phyloP scores from a whole-genome alignment of 306 rosid genomes.

The Canavalia gladiata region DNA sequence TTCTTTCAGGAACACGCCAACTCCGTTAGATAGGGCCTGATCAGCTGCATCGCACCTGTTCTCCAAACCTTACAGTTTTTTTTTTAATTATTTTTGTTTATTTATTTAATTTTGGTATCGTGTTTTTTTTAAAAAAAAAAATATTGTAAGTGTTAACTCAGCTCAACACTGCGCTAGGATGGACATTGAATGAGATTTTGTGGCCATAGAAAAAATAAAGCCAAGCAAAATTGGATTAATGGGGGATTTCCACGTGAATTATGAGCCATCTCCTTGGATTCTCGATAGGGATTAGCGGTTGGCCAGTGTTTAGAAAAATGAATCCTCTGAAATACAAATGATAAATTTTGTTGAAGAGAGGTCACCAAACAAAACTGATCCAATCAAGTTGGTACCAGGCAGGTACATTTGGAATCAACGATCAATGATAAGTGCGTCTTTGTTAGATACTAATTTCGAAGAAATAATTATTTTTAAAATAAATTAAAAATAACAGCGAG shows the following conservation, averaged over 20 bases:
- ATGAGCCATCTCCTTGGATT: not conserved
- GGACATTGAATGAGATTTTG: too few species aligned
- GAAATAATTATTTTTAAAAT: not conserved
- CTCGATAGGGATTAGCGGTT: not conserved
- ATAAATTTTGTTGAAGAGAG: not conserved
- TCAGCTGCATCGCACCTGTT: constrained; percentile 55
- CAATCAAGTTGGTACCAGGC: constrained; percentile 41
- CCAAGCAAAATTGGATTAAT: not conserved
- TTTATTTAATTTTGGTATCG: not conserved
- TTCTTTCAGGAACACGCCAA: constrained; percentile 57
- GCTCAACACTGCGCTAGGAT: too few species aligned
- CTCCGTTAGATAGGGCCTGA: constrained; percentile 49
- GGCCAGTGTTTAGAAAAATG: not conserved
- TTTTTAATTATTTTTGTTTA: too few species aligned
- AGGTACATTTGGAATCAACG: not conserved
- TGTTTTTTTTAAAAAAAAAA: not conserved
- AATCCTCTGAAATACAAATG: not conserved
- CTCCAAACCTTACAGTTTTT: not conserved
- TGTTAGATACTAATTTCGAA: not conserved
- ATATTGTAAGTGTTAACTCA: too few species aligned
- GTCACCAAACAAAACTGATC: constrained; percentile 15
- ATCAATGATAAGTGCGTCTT: not conserved
- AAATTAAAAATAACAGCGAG: not conserved
- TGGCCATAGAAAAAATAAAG: too few species aligned
- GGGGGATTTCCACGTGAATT: too few species aligned